Conservation (phyloP, 441 rosid genomes). For the Sinapis alba region DNA sequence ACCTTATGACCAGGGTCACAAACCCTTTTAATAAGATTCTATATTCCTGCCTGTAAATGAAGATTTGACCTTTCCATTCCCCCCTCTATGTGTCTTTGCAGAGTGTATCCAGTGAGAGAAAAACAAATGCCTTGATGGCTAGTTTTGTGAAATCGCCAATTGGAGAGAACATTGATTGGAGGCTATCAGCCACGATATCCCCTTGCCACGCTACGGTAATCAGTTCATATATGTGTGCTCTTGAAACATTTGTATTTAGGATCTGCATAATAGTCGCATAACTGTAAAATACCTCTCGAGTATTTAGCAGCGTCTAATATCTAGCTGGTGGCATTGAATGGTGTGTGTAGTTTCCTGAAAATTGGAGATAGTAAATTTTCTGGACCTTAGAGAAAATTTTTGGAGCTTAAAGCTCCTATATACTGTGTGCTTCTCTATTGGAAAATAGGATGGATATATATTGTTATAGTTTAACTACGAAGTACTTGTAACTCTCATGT, state of each 20-base stretch:
- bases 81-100: constrained; percentile 45
- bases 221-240: constrained; percentile 34
- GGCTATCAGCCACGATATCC: constrained; percentile 90
- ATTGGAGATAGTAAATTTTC: constrained; percentile 7
- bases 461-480: constrained; percentile 1
- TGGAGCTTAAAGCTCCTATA: constrained; percentile 1
- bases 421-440: constrained; percentile 11
- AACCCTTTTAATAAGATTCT: background rate
- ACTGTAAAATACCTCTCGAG: constrained; percentile 9
- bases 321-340: constrained; percentile 19
- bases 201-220: constrained; percentile 98
- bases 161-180: constrained; percentile 97
- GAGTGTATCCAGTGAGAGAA: constrained; percentile 95
- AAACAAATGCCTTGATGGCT: constrained; percentile 92
- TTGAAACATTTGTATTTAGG: background rate
- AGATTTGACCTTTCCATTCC: constrained; percentile 27
- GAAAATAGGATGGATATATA: background rate
- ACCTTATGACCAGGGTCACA: constrained; percentile 11
- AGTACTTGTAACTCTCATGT: constrained; percentile 9
- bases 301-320: constrained; percentile 15
- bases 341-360: constrained; percentile 16
- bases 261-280: constrained; percentile 17
- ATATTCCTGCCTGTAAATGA: constrained; percentile 19
- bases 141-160: constrained; percentile 80
- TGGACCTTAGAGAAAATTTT: constrained; percentile 8